Evolutionary conservation across 495 filamentous ascomycete genomes (phyloP).

Genomic region (Patellaria atrata): DNA sequence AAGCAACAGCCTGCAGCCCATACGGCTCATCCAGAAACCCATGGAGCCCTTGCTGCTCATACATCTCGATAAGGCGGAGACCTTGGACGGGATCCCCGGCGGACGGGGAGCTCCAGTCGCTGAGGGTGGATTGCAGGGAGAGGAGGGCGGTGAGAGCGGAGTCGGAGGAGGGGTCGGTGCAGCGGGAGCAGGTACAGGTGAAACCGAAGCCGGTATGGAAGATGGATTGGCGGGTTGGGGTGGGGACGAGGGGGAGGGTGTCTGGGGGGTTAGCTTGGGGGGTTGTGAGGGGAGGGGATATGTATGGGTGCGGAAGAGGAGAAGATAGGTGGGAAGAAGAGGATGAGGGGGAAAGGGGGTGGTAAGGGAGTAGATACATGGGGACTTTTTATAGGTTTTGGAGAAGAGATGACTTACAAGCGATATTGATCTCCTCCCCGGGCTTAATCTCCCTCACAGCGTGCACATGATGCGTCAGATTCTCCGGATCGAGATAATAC

Average conservation of each 20-base stretch:
- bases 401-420: too few species aligned
- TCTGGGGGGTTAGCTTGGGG: conserved; percentile 6
- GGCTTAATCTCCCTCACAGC: conserved; percentile 8
- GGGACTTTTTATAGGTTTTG: too few species aligned
- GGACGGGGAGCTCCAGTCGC: conserved; percentile 9
- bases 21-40: conserved; percentile 21
- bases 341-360: too few species aligned
- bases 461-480: conserved; percentile 14
- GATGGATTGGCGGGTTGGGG: conserved; percentile 5
- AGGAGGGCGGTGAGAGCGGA: conserved; percentile 2
- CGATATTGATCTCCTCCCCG: conserved; percentile 16
- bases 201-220: conserved; percentile 12
- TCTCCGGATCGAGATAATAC: conserved; percentile 11
- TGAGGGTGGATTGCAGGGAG: conserved; percentile 8
- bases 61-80: conserved; percentile 18
- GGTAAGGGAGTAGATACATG: too few species aligned
- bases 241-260: conserved; percentile 11
- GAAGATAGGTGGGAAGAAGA: too few species aligned
- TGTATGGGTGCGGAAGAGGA: too few species aligned
- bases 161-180: conserved; percentile 5
- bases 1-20: conserved; percentile 19
- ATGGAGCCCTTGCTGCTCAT: conserved; percentile 21
- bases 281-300: background rate
- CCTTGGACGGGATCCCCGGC: conserved; percentile 11
- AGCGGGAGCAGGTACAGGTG: conserved; percentile 15